phyloP scores from a whole-genome alignment of 2,329 filamentous ascomycete genomes.

The Sporothrix phasma region DNA sequence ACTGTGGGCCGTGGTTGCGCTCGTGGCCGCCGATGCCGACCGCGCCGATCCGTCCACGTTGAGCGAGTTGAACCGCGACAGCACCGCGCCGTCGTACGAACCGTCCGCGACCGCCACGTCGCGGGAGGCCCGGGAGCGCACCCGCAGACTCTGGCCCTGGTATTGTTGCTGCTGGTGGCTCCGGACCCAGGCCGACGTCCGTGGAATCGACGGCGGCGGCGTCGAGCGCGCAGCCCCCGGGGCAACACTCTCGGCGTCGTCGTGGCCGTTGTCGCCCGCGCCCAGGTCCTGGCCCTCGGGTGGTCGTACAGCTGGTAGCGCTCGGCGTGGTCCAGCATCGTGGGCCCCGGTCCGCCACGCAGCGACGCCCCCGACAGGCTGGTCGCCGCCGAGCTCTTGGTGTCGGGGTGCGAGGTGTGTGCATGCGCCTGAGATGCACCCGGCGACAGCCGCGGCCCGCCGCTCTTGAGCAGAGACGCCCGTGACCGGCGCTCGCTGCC shows the following conservation, averaged over 20 bases:
- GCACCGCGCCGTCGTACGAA: slow-evolving; percentile 11
- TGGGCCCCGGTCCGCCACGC: not conserved
- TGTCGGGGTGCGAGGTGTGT: too few relatives aligned
- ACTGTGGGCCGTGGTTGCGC: slow-evolving; percentile 4
- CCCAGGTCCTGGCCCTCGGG: slow-evolving; percentile 4
- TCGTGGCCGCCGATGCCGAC: not conserved
- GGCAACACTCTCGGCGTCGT: not conserved
- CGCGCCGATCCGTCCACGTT: slow-evolving; percentile 14
- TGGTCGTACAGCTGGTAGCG: slow-evolving; percentile 12
- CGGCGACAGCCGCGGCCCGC: not conserved
- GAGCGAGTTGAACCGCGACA: slow-evolving; percentile 19
- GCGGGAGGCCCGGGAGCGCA: slow-evolving; percentile 8
- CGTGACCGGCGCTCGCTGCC: slow-evolving; percentile 12
- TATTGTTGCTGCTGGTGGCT: slow-evolving; percentile 10
- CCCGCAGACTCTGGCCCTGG: not conserved
- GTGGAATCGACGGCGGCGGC: slow-evolving; percentile 9
- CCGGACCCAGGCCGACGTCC: slow-evolving; percentile 19
- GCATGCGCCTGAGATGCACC: too few relatives aligned
- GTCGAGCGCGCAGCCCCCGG: not conserved
- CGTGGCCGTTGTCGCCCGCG: not conserved
- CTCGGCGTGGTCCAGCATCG: slow-evolving; percentile 1
- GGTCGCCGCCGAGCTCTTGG: slow-evolving; percentile 13
- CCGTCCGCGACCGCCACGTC: slow-evolving; percentile 16
- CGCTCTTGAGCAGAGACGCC: slow-evolving; percentile 6
- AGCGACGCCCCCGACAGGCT: slow-evolving; percentile 6